phyloP scores from a whole-genome alignment of 306 rosid genomes.

The Pueraria montana region DNA sequence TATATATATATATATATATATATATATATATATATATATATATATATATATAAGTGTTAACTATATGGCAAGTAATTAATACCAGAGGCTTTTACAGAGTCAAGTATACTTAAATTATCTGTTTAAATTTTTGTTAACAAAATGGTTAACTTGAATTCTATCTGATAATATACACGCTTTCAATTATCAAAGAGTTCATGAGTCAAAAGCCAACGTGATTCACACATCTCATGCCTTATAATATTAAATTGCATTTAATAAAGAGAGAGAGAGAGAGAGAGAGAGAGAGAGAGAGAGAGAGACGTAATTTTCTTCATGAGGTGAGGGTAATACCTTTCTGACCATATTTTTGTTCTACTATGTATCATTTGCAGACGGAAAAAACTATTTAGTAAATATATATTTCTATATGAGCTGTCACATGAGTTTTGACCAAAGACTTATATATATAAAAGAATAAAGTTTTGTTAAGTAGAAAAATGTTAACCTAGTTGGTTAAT shows the following conservation, averaged over 20 bases:
- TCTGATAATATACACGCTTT: slow-evolving; percentile 35
- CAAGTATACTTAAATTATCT: neutral
- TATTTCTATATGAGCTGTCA: neutral
- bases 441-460: neutral
- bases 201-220: slow-evolving; percentile 43
- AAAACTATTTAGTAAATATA: neutral
- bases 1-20: too few species aligned
- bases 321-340: slow-evolving; percentile 4
- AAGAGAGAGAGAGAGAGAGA: too few species aligned
- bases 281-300: too few species aligned
- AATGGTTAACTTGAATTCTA: neutral
- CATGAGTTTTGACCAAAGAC: slow-evolving; percentile 42
- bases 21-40: too few species aligned
- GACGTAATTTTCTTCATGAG: neutral
- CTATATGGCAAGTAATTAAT: neutral
- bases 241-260: slow-evolving; percentile 8
- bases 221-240: neutral
- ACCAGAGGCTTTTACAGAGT: neutral
- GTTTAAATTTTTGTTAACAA: neutral
- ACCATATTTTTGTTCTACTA: slow-evolving; percentile 18
- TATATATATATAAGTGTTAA: neutral
- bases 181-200: neutral
- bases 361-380: slow-evolving; percentile 3
- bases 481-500: neutral
- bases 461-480: neutral